Conservation (phyloP, 2,329 filamentous ascomycete species). For the Penicillium occitanis region DNA sequence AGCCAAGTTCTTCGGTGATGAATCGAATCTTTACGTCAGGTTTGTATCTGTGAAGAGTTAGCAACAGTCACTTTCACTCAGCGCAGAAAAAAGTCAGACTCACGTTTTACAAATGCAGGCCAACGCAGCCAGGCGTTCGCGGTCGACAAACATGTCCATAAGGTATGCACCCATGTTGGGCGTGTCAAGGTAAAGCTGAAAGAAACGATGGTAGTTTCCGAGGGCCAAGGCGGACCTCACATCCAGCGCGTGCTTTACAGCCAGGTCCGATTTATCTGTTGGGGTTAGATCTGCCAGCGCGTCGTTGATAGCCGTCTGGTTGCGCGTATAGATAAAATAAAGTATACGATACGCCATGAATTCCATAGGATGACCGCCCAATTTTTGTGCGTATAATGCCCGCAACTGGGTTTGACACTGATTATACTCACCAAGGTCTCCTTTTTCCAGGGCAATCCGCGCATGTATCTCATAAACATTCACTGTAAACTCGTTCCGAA, state of each 20-base stretch:
- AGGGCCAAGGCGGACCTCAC: slow-evolving; percentile 89
- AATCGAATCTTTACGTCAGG: slow-evolving; percentile 85
- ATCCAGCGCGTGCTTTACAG: slow-evolving; percentile 86
- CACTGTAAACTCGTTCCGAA: slow-evolving; percentile 95
- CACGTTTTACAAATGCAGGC: slow-evolving; percentile 94
- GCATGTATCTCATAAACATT: slow-evolving; percentile 97
- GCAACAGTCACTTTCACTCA: slow-evolving; percentile 28
- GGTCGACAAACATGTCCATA: slow-evolving; percentile 98
- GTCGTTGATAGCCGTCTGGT: slow-evolving; percentile 97
- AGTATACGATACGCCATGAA: slow-evolving; percentile 99
- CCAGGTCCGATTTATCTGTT: slow-evolving; percentile 83
- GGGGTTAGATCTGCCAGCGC: slow-evolving; percentile 97
- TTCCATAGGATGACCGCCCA: slow-evolving; percentile 87
- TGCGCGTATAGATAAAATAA: slow-evolving; percentile 99
- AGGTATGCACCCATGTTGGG: slow-evolving; percentile 97
- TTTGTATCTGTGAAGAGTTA: slow-evolving; percentile 74
- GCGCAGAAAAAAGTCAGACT: slow-evolving; percentile 45
- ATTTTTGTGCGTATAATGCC: slow-evolving; percentile 80
- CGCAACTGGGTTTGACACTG: slow-evolving; percentile 98
- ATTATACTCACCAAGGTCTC: slow-evolving; percentile 99
- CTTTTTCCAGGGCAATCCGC: slow-evolving; percentile 94
- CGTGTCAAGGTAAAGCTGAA: slow-evolving; percentile 90
- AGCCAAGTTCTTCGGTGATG: slow-evolving; percentile 92
- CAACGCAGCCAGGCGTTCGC: slow-evolving; percentile 87
- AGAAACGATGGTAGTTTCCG: slow-evolving; percentile 97